phyloP scores from a whole-genome alignment of 495 filamentous ascomycete genomes.

The Rhypophila decipiens region DNA sequence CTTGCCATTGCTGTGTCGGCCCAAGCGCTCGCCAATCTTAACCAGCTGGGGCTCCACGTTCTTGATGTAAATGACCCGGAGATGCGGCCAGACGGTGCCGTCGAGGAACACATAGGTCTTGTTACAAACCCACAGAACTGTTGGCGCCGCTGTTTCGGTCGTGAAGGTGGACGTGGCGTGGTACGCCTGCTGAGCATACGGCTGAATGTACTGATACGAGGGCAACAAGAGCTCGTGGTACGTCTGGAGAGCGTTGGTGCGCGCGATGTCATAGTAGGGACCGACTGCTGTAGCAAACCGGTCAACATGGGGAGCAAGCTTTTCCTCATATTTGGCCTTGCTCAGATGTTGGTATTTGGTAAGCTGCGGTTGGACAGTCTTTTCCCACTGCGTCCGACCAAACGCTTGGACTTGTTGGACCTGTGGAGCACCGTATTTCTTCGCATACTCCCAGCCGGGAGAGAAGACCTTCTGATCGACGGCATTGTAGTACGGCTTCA shows the following conservation, averaged over 20 bases:
- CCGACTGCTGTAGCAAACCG: slow-evolving; percentile 46
- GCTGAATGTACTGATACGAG: slow-evolving; percentile 61
- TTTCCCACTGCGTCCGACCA: slow-evolving; percentile 68
- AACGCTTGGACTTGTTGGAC: slow-evolving; percentile 59
- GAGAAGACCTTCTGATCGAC: slow-evolving; percentile 61
- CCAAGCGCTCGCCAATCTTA: slow-evolving; percentile 83
- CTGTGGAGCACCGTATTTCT: slow-evolving; percentile 71
- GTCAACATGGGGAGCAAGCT: slow-evolving; percentile 68
- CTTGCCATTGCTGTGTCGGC: slow-evolving; percentile 53
- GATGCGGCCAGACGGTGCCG: slow-evolving; percentile 67
- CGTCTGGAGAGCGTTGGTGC: slow-evolving; percentile 52
- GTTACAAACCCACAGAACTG: slow-evolving; percentile 61
- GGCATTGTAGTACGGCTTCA: slow-evolving; percentile 63
- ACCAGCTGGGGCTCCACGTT: slow-evolving; percentile 94
- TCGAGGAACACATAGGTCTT: slow-evolving; percentile 62
- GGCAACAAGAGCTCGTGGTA: slow-evolving; percentile 71
- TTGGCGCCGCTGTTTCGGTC: slow-evolving; percentile 64
- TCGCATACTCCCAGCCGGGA: slow-evolving; percentile 58
- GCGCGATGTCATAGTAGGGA: slow-evolving; percentile 67
- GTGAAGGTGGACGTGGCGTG: slow-evolving; percentile 58
- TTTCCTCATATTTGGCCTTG: slow-evolving; percentile 58
- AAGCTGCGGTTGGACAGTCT: slow-evolving; percentile 66
- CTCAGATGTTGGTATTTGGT: slow-evolving; percentile 52
- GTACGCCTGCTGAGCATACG: slow-evolving; percentile 69
- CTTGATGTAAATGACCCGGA: slow-evolving; percentile 74